Percentiles rank a stretch among this genome's conserved stretches.
phyloP scores from a whole-genome alignment of 2,329 filamentous ascomycete genomes.

The Paramyrothecium sp. region DNA sequence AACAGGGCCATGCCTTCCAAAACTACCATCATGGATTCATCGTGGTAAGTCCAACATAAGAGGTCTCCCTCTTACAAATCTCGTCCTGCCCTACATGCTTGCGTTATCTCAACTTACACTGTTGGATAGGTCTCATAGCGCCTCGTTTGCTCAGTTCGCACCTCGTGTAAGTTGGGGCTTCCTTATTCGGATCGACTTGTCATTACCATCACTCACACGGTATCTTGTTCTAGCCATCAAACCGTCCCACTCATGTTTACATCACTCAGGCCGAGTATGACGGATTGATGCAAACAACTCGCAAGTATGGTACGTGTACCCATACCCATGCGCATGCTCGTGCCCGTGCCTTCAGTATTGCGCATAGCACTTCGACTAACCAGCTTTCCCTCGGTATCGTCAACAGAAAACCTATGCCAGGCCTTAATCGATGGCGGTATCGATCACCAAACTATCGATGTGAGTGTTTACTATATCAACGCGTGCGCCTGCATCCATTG shows the following conservation, averaged over 20 bases:
- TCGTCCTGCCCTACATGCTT: background rate
- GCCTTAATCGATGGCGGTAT: conserved; percentile 51
- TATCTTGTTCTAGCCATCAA: no score
- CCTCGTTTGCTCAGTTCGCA: background rate
- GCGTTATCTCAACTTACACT: background rate
- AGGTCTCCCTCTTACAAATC: background rate
- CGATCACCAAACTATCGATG: conserved; percentile 42
- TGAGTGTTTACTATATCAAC: conserved; percentile 23
- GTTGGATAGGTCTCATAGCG: background rate
- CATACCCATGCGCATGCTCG: no score
- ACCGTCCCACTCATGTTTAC: background rate
- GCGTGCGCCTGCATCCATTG: no score
- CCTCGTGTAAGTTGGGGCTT: no score
- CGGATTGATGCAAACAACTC: conserved; percentile 47
- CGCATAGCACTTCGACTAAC: background rate
- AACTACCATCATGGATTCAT: background rate
- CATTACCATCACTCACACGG: no score
- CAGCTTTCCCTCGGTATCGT: background rate
- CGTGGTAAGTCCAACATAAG: background rate
- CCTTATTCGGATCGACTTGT: no score
- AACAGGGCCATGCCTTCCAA: no score
- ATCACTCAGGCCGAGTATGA: conserved; percentile 53
- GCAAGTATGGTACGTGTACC: conserved; percentile 58
- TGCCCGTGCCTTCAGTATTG: no score
- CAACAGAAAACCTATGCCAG: conserved; percentile 24